phyloP scores from a whole-genome alignment of 352 stramenopile genomes.

The Pythium coloratum region DNA sequence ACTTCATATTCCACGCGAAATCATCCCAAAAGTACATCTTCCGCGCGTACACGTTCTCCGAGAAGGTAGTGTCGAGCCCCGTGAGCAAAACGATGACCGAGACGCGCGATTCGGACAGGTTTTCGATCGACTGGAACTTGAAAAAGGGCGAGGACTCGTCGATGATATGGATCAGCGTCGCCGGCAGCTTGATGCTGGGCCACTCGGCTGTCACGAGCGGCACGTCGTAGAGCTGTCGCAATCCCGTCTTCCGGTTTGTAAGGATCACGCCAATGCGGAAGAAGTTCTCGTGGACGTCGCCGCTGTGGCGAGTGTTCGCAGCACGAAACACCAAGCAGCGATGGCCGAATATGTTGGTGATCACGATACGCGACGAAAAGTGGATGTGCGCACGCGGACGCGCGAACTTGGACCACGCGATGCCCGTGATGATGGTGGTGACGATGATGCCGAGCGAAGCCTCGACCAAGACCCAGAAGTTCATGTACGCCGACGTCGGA shows the following conservation, averaged over 20 bases:
- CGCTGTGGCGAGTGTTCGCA: conserved; percentile 75
- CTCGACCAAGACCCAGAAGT: conserved; percentile 77
- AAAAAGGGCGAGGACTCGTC: conserved; percentile 79
- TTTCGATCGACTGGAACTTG: conserved; percentile 68
- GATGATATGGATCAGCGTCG: conserved; percentile 83
- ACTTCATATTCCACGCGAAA: conserved; percentile 79
- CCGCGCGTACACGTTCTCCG: conserved; percentile 82
- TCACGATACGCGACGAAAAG: conserved; percentile 70
- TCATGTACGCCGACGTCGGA: conserved; percentile 61
- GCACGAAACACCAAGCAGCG: conserved; percentile 80
- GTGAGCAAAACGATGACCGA: conserved; percentile 78
- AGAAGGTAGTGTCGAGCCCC: conserved; percentile 84
- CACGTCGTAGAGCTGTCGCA: conserved; percentile 84
- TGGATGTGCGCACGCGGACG: conserved; percentile 77
- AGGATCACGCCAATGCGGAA: conserved; percentile 84
- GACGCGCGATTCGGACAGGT: conserved; percentile 71
- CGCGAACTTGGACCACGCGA: conserved; percentile 86
- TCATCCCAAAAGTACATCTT: conserved; percentile 90
- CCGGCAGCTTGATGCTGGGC: conserved; percentile 81
- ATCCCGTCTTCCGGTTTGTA: conserved; percentile 76
- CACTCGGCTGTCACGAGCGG: conserved; percentile 76
- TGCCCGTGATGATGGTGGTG: conserved; percentile 84
- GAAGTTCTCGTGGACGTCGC: conserved; percentile 81
- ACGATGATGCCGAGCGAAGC: conserved; percentile 73
- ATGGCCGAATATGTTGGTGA: conserved; percentile 73